phyloP scores from a whole-genome alignment of 768 basidiomycete genomes.

The Suillus plorans region DNA sequence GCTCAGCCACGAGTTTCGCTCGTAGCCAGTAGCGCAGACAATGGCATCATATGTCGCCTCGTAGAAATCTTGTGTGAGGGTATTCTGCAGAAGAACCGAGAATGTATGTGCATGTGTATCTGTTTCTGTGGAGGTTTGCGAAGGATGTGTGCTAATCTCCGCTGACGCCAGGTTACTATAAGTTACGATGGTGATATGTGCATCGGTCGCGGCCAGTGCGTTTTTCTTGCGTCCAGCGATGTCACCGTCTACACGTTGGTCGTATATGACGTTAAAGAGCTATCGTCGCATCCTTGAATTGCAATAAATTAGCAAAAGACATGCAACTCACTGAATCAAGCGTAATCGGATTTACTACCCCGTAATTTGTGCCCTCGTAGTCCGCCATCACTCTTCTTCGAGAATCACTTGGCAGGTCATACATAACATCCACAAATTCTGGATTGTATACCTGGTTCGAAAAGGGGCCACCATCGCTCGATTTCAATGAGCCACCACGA shows the following conservation, averaged over 20 bases:
- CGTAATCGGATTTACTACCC: slow-evolving; percentile 50
- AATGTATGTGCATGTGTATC: slow-evolving; percentile 10
- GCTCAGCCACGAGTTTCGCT: slow-evolving; percentile 45
- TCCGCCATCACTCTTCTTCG: slow-evolving; percentile 40
- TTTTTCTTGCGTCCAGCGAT: slow-evolving; percentile 36
- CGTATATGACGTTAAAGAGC: slow-evolving; percentile 52
- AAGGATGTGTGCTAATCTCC: slow-evolving; percentile 13
- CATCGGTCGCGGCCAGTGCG: slow-evolving; percentile 10
- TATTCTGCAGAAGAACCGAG: slow-evolving; percentile 35
- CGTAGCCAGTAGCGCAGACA: slow-evolving; percentile 56
- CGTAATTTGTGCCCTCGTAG: slow-evolving; percentile 52
- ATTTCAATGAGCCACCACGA: slow-evolving; percentile 48
- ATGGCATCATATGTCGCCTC: slow-evolving; percentile 44
- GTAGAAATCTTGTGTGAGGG: slow-evolving; percentile 32
- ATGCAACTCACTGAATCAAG: slow-evolving; percentile 37
- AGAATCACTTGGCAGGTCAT: slow-evolving; percentile 35
- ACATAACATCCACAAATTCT: slow-evolving; percentile 41
- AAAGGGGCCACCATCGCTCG: slow-evolving; percentile 53
- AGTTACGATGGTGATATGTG: slow-evolving; percentile 38
- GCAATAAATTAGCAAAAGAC: not conserved
- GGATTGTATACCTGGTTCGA: slow-evolving; percentile 58
- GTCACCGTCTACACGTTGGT: slow-evolving; percentile 45
- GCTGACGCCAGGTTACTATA: slow-evolving; percentile 39
- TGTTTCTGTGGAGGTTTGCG: not conserved
- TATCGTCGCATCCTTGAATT: slow-evolving; percentile 17